Evolutionary conservation across 257 asterid genomes (phyloP).

Genomic region (Gentiana macrophylla): DNA sequence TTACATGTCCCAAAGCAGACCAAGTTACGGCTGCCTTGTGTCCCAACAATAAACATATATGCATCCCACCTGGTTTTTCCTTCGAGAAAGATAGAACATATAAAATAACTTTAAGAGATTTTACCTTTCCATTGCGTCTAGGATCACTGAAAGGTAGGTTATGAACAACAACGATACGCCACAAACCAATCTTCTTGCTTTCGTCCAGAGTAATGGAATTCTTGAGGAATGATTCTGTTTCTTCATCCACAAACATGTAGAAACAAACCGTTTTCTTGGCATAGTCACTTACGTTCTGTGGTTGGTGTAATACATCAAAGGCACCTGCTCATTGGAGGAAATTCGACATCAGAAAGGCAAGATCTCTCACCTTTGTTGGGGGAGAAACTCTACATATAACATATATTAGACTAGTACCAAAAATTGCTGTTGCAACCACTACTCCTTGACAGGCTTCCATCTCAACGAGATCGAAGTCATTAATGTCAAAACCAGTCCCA

Average conservation of each 20-base stretch:
- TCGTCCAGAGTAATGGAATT: conserved; percentile 52
- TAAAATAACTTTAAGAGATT: neutral
- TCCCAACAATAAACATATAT: too few relatives aligned
- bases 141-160: conserved; percentile 83
- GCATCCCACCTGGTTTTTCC: too few relatives aligned
- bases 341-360: conserved; percentile 17
- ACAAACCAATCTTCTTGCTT: conserved; percentile 61
- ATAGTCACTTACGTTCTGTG: conserved; percentile 67
- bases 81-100: too few relatives aligned
- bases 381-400: too few relatives aligned
- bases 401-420: conserved; percentile 34
- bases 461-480: conserved; percentile 64
- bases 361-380: neutral
- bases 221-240: conserved; percentile 48
- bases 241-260: conserved; percentile 82
- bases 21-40: too few relatives aligned
- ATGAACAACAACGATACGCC: conserved; percentile 73
- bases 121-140: conserved; percentile 94
- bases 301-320: conserved; percentile 78
- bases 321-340: conserved; percentile 52
- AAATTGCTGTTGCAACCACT: conserved; percentile 88
- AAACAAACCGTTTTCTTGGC: conserved; percentile 56
- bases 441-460: conserved; percentile 81
- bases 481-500: conserved; percentile 73
- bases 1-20: too few relatives aligned